phyloP scores from a whole-genome alignment of 1,284 basidiomycete genomes.

The Leucoagaricus sp. region DNA sequence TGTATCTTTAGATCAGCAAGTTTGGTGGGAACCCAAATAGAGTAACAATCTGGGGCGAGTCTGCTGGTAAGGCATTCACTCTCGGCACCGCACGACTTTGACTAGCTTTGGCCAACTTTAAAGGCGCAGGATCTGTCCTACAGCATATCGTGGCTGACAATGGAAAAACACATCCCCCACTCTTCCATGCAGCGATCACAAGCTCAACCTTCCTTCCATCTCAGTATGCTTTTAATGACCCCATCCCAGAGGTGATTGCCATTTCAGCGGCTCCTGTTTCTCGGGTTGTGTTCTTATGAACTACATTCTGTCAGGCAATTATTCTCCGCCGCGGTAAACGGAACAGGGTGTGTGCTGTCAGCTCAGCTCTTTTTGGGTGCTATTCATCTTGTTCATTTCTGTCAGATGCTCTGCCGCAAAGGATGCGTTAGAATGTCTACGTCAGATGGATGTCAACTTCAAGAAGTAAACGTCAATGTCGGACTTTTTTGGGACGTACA shows the following conservation, averaged over 20 bases:
- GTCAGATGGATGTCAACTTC: constrained; percentile 32
- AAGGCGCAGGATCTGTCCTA: constrained; percentile 41
- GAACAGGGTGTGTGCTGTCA: constrained; percentile 30
- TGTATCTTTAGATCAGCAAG: constrained; percentile 23
- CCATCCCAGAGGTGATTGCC: constrained; percentile 41
- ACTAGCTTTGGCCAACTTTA: not conserved
- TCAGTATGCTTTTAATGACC: constrained; percentile 45
- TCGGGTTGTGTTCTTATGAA: not conserved
- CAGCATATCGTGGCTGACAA: constrained; percentile 39
- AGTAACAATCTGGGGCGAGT: constrained; percentile 38
- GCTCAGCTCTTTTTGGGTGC: not conserved
- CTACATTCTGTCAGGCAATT: constrained; percentile 26
- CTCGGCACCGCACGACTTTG: not conserved
- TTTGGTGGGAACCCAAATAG: constrained; percentile 32
- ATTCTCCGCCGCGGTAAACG: constrained; percentile 32
- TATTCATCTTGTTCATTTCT: not conserved
- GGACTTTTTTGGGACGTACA: constrained; percentile 42
- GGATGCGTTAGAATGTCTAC: constrained; percentile 39
- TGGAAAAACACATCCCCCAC: constrained; percentile 37
- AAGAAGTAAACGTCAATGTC: constrained; percentile 37
- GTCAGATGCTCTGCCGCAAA: constrained; percentile 35
- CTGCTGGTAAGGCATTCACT: constrained; percentile 18
- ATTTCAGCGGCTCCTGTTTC: not conserved
- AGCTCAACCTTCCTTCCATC: constrained; percentile 47
- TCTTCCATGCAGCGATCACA: constrained; percentile 46